These are phyloP conservation scores for Heterobasidion occidentale DNA, from an alignment of 1,284 basidiomycete species.

Conservation along the genomic window DNA sequence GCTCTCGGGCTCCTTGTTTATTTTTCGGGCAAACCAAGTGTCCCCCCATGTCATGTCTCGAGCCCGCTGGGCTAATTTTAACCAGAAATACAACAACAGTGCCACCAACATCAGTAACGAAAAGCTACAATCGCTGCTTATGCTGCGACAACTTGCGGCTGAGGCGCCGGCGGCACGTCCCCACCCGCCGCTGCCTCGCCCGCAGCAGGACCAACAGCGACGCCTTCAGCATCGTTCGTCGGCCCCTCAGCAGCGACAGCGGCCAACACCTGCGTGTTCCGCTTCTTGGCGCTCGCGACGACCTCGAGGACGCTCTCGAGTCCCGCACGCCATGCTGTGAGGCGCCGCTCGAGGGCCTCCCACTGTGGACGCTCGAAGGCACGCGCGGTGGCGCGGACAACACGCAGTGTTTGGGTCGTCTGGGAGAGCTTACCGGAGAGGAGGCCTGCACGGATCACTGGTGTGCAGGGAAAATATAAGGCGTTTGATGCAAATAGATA, in stretches of 20 bases:
- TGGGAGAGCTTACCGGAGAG: slow-evolving; percentile 84
- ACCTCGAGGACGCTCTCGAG: slow-evolving; percentile 63
- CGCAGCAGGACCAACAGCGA: not conserved
- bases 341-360: slow-evolving; percentile 73
- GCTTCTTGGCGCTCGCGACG: slow-evolving; percentile 51
- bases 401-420: slow-evolving; percentile 66
- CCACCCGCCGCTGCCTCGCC: not conserved
- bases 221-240: slow-evolving; percentile 9
- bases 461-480: slow-evolving; percentile 3
- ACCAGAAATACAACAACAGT: not conserved
- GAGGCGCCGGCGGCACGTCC: not conserved
- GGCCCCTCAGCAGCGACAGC: slow-evolving; percentile 8
- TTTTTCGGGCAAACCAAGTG: not conserved
- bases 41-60: too few species aligned
- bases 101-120: not conserved
- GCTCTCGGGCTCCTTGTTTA: not conserved
- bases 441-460: slow-evolving; percentile 82
- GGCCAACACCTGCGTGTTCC: slow-evolving; percentile 16
- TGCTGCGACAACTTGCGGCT: not conserved
- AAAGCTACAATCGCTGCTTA: not conserved
- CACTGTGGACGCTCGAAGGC: slow-evolving; percentile 78
- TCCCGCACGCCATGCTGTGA: slow-evolving; percentile 76
- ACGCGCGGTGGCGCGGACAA: slow-evolving; percentile 73
- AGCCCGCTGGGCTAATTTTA: too few species aligned
- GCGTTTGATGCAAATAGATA: not conserved